Base-by-base conservation (phyloP, 148 eudicot genomes). In the Heliosperma pusillum region DNA sequence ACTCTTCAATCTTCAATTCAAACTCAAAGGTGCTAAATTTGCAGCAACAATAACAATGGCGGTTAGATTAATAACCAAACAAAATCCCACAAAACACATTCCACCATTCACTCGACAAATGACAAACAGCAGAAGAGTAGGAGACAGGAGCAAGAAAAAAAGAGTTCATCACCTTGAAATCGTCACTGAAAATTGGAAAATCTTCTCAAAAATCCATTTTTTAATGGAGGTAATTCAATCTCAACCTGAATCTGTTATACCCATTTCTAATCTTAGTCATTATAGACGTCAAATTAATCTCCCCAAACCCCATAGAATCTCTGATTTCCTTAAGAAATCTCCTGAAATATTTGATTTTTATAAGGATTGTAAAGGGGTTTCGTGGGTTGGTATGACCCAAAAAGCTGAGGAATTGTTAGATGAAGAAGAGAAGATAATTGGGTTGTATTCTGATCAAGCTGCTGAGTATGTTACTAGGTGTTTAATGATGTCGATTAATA, bases 301-400 rank as follows among this genome's bases (percentile, higher is more conserved):
- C 56, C 98, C 97, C 17, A 95, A 89, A 74, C 97, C 96, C 74
- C 87, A 95, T 58, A 95, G 80, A 72, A 66, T 95, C 21, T 90
- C 96, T 0, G 98, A 85, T 69, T 95, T 95, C 58, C 75, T 95
- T 5, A 80, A 83, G 10, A 95, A 95, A 75, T 87, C 88, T 1
- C 97, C 98, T 0, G 89, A 86, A 70, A 76, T 95, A 42, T 92
- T 95, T 47, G 97, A 95, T 74, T 75, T 94, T 66, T 92, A 82
- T 69, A 87, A 87, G 80, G 98, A 95, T 75, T 66, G 71, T 3
- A 88, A 81, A 60, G 97, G 96, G 57, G 74, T 82, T 13, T 74
- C 79, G 69, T 95, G 98, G 98, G 89, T 91, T 59, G 98, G 98
- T 22, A 78, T 94, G 85, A 95, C 97, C 10, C 76, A 81, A 20